These are phyloP conservation scores for Cyclostephanos invisitatus DNA, from an alignment of 108 stramenopile genomes.

Conservation along the genomic window DNA sequence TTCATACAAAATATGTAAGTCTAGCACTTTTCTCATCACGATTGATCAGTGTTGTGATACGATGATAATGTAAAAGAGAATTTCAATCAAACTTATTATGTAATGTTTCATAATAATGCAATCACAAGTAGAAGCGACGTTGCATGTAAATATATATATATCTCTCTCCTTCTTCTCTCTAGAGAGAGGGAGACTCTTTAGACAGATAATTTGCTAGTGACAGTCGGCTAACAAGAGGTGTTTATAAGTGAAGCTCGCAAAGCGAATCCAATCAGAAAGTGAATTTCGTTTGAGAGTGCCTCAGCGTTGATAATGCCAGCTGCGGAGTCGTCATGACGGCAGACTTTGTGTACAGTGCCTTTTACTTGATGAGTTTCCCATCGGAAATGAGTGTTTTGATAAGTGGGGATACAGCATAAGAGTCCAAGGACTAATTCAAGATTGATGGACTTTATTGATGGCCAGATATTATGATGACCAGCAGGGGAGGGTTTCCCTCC, in stretches of 20 bases:
- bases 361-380: conserved; percentile 30
- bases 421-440: conserved; percentile 39
- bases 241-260: conserved; percentile 32
- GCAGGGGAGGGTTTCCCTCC: conserved; percentile 16
- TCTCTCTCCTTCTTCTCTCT: too few species aligned
- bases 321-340: conserved; percentile 8
- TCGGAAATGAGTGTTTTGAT: conserved; percentile 35
- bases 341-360: conserved; percentile 27
- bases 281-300: conserved; percentile 29
- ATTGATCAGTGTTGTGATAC: too few species aligned
- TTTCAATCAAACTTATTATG: too few species aligned
- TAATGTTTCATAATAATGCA: too few species aligned
- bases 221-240: conserved; percentile 40
- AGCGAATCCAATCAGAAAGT: conserved; percentile 35
- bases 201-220: too few species aligned
- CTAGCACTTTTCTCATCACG: too few species aligned
- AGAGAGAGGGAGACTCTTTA: too few species aligned
- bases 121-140: too few species aligned
- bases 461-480: conserved; percentile 29
- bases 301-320: conserved; percentile 26
- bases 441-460: conserved; percentile 34
- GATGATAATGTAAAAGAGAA: too few species aligned
- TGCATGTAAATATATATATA: too few species aligned
- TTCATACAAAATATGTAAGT: too few species aligned
- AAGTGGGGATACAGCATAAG: conserved; percentile 34